Percentiles rank a stretch among this genome's conserved stretches.
Evolutionary conservation across 495 filamentous ascomycete species (phyloP).

Genomic region (Annulohypoxylon stygium): DNA sequence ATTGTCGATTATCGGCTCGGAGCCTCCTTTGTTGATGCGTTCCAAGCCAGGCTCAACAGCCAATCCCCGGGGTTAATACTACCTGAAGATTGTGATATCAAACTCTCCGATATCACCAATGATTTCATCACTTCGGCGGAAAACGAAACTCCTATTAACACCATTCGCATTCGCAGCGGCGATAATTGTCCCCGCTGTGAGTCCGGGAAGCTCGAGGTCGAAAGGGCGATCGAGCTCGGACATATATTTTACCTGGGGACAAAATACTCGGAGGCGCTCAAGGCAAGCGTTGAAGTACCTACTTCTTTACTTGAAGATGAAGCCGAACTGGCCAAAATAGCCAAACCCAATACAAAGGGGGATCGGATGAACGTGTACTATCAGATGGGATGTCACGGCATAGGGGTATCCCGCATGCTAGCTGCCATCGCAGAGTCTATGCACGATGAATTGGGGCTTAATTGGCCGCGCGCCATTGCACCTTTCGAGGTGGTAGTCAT

Average conservation of each 20-base stretch:
- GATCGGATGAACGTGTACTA: constrained; percentile 62
- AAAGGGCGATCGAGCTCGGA: constrained; percentile 86
- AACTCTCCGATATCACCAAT: constrained; percentile 44
- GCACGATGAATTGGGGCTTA: constrained; percentile 80
- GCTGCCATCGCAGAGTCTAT: constrained; percentile 82
- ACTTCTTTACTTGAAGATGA: constrained; percentile 29
- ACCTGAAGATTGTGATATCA: constrained; percentile 46
- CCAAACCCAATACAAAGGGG: background rate
- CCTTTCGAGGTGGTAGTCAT: constrained; percentile 86
- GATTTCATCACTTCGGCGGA: constrained; percentile 37
- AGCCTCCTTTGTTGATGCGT: constrained; percentile 34
- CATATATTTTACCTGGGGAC: constrained; percentile 96
- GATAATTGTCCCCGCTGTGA: constrained; percentile 80
- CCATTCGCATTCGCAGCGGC: constrained; percentile 73
- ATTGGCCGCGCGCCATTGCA: constrained; percentile 89
- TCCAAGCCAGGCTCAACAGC: constrained; percentile 12
- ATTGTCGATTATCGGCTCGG: constrained; percentile 65
- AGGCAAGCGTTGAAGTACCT: constrained; percentile 57
- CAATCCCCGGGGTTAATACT: constrained; percentile 32
- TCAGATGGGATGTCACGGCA: constrained; percentile 97
- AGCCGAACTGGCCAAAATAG: constrained; percentile 15
- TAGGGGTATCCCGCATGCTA: constrained; percentile 92
- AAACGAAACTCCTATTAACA: constrained; percentile 58
- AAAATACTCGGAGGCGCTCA: constrained; percentile 82
- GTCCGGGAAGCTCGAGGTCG: constrained; percentile 71